Evolutionary conservation across 2,329 filamentous ascomycete species (phyloP).

Genomic region (Fusarium newnesense): DNA sequence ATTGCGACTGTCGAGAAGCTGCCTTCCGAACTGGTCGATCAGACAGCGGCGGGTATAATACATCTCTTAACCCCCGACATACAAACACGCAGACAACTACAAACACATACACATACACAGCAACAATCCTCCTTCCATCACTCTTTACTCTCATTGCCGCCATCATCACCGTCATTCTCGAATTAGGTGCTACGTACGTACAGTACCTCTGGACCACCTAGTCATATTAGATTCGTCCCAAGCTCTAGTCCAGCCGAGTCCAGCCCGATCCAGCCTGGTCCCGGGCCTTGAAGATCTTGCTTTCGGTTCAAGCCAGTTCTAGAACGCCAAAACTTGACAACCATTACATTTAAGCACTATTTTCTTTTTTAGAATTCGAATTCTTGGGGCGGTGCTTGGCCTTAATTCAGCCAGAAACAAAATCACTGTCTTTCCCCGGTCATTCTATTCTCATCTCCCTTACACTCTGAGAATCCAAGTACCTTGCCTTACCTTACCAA

Average conservation of each 20-base stretch:
- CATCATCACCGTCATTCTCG: background rate
- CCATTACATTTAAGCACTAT: constrained; percentile 26
- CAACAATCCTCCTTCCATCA: background rate
- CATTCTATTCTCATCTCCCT: background rate
- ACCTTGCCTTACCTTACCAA: background rate
- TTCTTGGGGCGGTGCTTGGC: constrained; percentile 9
- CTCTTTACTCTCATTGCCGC: background rate
- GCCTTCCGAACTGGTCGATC: background rate
- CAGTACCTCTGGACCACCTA: background rate
- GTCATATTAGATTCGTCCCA: constrained; percentile 21
- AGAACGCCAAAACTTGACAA: constrained; percentile 34
- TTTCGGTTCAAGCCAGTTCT: constrained; percentile 33
- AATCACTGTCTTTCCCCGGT: constrained; percentile 17
- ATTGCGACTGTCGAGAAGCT: constrained; percentile 3
- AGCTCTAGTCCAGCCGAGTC: constrained; percentile 29
- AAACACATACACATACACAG: background rate
- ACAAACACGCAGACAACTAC: constrained; percentile 6
- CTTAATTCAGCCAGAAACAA: constrained; percentile 19
- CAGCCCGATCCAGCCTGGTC: constrained; percentile 37
- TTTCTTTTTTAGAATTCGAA: constrained; percentile 29
- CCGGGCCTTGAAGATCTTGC: constrained; percentile 30
- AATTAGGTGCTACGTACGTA: background rate
- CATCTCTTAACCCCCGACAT: background rate
- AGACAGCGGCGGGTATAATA: constrained; percentile 11
- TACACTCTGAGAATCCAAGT: background rate